Conservation (phyloP, 2,329 filamentous ascomycete genomes). For the Diaporthe nobilis region DNA sequence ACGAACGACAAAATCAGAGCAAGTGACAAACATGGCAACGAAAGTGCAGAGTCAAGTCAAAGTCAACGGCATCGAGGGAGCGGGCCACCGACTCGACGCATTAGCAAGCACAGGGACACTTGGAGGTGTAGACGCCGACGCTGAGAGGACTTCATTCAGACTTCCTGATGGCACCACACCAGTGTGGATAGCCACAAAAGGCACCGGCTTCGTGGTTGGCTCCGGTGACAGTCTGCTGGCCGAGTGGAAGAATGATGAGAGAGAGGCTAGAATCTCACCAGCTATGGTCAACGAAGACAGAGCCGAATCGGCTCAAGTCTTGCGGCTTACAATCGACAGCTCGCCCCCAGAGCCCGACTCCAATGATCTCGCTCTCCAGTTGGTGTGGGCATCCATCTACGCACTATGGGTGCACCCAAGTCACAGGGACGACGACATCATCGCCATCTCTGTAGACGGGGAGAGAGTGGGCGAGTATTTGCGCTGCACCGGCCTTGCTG, state of each 20-base stretch:
- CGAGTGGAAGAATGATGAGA: slow-evolving; percentile 35
- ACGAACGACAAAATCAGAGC: background rate
- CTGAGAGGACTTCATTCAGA: slow-evolving; percentile 31
- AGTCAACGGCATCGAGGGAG: slow-evolving; percentile 12
- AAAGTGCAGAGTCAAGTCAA: slow-evolving; percentile 23
- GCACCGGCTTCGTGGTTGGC: slow-evolving; percentile 21
- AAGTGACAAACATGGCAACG: slow-evolving; percentile 20
- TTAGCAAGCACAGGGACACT: background rate
- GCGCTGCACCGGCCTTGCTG: slow-evolving; percentile 40
- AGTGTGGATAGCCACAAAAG: slow-evolving; percentile 34
- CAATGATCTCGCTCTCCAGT: slow-evolving; percentile 28
- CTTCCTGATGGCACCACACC: slow-evolving; percentile 41
- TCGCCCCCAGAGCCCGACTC: background rate
- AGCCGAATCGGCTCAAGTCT: slow-evolving; percentile 37
- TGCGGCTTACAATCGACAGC: slow-evolving; percentile 21
- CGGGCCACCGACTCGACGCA: background rate
- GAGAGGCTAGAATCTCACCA: slow-evolving; percentile 40
- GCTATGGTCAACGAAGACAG: slow-evolving; percentile 44
- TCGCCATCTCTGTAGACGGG: slow-evolving; percentile 38
- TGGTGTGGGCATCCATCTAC: slow-evolving; percentile 41
- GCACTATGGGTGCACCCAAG: slow-evolving; percentile 42
- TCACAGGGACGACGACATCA: slow-evolving; percentile 35
- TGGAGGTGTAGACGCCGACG: slow-evolving; percentile 2
- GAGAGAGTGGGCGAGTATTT: slow-evolving; percentile 38
- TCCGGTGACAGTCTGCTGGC: slow-evolving; percentile 27